Evolutionary conservation across 257 asterid species (phyloP).

Genomic region (Avicennia marina): DNA sequence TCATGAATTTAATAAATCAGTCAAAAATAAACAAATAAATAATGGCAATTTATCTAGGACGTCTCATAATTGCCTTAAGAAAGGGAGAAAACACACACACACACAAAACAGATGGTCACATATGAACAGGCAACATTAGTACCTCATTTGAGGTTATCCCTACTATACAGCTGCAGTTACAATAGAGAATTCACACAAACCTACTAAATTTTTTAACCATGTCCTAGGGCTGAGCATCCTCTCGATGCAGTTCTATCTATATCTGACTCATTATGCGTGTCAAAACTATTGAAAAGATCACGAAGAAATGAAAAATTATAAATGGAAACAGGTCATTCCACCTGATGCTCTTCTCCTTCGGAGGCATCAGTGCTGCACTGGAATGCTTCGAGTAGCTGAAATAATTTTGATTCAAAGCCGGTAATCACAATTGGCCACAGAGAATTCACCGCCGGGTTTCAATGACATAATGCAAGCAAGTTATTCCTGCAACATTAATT

Average conservation of each 20-base stretch:
- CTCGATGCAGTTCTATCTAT: too few species aligned
- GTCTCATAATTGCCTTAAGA: neutral
- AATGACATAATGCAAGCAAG: constrained; percentile 4
- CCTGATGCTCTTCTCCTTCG: constrained; percentile 9
- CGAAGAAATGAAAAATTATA: constrained; percentile 20
- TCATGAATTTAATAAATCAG: too few species aligned
- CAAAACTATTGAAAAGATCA: constrained; percentile 28
- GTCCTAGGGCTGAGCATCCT: too few species aligned
- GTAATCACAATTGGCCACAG: constrained; percentile 12
- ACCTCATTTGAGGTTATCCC: too few species aligned
- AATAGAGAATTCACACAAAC: constrained; percentile 20
- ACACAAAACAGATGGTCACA: constrained; percentile 2
- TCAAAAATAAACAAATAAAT: neutral
- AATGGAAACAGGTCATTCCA: constrained; percentile 11
- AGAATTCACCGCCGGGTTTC: constrained; percentile 16
- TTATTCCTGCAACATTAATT: neutral
- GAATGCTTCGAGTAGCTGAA: constrained; percentile 14
- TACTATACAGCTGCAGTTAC: too few species aligned
- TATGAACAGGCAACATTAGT: constrained; percentile 22
- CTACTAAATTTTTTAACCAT: constrained; percentile 4
- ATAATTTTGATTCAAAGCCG: constrained; percentile 11
- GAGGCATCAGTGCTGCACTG: constrained; percentile 12
- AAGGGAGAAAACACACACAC: too few species aligned
- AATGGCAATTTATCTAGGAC: neutral
- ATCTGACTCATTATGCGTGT: too few species aligned